Evolutionary conservation across 306 rosid species (phyloP).

Genomic region (Alnus glutinosa): DNA sequence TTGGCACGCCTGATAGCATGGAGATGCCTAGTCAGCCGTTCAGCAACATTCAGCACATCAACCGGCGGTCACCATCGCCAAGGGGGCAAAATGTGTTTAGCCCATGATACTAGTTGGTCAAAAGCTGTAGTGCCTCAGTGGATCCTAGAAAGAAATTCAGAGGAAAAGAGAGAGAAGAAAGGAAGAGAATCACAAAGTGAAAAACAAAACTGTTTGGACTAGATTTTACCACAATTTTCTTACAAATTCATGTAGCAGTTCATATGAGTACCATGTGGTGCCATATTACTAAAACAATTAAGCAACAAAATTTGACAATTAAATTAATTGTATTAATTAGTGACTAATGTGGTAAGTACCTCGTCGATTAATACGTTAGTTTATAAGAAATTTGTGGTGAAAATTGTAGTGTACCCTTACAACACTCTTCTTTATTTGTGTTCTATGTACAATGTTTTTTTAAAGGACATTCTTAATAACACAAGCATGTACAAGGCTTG

Average conservation of each 20-base stretch:
- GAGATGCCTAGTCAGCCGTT: conserved; percentile 2
- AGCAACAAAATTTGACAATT: too few species aligned
- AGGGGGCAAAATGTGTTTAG: conserved; percentile 14
- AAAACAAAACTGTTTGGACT: neutral
- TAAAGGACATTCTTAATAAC: neutral
- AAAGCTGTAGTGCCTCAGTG: neutral
- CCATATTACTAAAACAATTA: too few species aligned
- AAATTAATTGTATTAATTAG: too few species aligned
- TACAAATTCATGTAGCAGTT: too few species aligned
- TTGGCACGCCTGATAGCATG: conserved; percentile 20
- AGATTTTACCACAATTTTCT: too few species aligned
- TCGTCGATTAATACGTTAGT: too few species aligned
- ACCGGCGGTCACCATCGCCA: conserved; percentile 15
- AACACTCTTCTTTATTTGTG: neutral
- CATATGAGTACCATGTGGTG: too few species aligned
- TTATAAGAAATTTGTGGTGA: too few species aligned
- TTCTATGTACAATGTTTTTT: neutral
- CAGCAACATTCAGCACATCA: conserved; percentile 1
- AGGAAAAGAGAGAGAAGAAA: neutral
- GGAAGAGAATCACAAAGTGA: neutral
- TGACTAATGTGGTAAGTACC: too few species aligned
- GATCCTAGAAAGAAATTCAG: neutral
- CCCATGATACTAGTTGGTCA: neutral
- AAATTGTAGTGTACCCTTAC: too few species aligned
- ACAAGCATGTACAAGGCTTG: neutral